phyloP scores from a whole-genome alignment of 345 rosid species.

The Schrenkiella parvula region DNA sequence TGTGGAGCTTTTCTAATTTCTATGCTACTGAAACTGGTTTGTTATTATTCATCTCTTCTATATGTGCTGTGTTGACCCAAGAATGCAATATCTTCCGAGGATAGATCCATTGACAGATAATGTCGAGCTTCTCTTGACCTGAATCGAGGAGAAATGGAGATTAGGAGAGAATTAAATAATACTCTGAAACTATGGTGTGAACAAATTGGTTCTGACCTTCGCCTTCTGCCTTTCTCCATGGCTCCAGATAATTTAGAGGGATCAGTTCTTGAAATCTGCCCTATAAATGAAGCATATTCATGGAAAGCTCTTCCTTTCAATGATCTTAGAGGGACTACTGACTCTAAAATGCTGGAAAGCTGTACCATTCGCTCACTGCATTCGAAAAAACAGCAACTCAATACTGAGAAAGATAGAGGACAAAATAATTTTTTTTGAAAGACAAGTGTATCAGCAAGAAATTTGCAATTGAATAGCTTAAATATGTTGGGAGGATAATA shows the following conservation, averaged over 20 bases:
- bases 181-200: not conserved
- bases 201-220: slow-evolving; percentile 43
- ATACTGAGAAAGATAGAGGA: not conserved
- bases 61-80: slow-evolving; percentile 43
- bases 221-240: slow-evolving; percentile 33
- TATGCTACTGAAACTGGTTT: slow-evolving; percentile 17
- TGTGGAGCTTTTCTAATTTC: slow-evolving; percentile 5
- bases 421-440: not conserved
- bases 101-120: slow-evolving; percentile 61
- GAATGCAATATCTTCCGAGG: slow-evolving; percentile 64
- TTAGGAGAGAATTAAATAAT: slow-evolving; percentile 5
- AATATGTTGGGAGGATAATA: not conserved
- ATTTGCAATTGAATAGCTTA: not conserved
- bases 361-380: slow-evolving; percentile 50
- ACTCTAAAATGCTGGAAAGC: slow-evolving; percentile 41
- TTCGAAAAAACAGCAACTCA: not conserved
- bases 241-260: slow-evolving; percentile 48
- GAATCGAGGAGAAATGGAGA: slow-evolving; percentile 11
- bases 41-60: slow-evolving; percentile 17
- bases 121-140: slow-evolving; percentile 61
- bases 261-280: slow-evolving; percentile 64
- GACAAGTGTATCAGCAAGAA: not conserved
- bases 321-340: slow-evolving; percentile 56
- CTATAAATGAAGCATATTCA: slow-evolving; percentile 69
- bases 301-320: slow-evolving; percentile 58